Percentiles rank a stretch among this genome's conserved stretches.
Conservation (phyloP, 306 rosid genomes). For the Dryas octopetala region DNA sequence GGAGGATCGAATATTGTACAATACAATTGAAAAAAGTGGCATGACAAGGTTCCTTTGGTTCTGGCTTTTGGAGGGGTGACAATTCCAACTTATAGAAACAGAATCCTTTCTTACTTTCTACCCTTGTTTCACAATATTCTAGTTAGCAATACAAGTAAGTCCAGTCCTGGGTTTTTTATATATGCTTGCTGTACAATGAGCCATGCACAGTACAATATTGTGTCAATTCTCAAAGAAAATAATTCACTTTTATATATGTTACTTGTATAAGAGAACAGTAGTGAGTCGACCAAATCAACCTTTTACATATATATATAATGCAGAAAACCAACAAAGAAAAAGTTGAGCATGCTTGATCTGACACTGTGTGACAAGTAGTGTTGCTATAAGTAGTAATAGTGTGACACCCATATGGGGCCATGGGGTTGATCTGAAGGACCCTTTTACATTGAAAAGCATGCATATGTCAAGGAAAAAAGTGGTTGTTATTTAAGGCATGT, state of each 20-base stretch:
- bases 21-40: not conserved
- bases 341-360: not conserved
- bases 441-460: slow-evolving; percentile 34
- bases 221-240: no score
- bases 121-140: not conserved
- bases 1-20: not conserved
- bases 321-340: not conserved
- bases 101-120: not conserved
- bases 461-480: slow-evolving; percentile 22
- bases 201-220: no score
- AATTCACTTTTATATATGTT: not conserved
- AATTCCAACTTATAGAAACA: not conserved
- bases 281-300: not conserved
- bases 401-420: slow-evolving; percentile 32
- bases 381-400: slow-evolving; percentile 28
- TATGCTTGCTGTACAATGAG: no score
- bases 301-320: no score
- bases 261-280: not conserved
- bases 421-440: slow-evolving; percentile 34
- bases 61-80: not conserved
- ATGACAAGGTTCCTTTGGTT: not conserved
- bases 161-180: not conserved
- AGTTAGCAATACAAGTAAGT: not conserved
- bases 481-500: not conserved
- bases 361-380: slow-evolving; percentile 31